Evolutionary conservation across 768 basidiomycete genomes (phyloP).

Genomic region (Tylopilus plumbeoviolaceoides): DNA sequence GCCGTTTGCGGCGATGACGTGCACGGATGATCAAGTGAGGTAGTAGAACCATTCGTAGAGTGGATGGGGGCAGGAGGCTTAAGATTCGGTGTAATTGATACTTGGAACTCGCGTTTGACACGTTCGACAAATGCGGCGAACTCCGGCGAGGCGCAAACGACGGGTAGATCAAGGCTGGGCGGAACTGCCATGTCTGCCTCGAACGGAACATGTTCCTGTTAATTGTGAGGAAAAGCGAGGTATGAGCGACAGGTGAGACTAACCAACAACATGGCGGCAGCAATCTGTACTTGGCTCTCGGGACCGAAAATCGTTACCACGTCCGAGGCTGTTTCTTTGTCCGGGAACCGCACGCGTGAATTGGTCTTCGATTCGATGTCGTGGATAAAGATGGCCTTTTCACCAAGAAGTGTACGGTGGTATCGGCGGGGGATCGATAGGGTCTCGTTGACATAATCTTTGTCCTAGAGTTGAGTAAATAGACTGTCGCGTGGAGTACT

Average conservation of each 20-base stretch:
- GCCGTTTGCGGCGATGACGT: constrained; percentile 16
- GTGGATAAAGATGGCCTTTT: constrained; percentile 95
- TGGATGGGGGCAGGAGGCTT: constrained; percentile 40
- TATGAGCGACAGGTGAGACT: constrained; percentile 22
- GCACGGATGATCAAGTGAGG: constrained; percentile 47
- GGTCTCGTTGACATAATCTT: constrained; percentile 93
- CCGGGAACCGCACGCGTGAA: constrained; percentile 87
- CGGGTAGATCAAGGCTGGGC: constrained; percentile 72
- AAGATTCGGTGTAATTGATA: constrained; percentile 81
- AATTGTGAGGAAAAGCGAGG: constrained; percentile 1
- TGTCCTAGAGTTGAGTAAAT: constrained; percentile 57
- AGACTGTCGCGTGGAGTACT: background rate
- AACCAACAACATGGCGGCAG: constrained; percentile 92
- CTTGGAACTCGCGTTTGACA: constrained; percentile 91
- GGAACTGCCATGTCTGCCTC: constrained; percentile 94
- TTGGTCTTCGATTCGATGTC: constrained; percentile 98
- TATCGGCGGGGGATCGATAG: constrained; percentile 92
- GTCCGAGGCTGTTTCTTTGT: constrained; percentile 92
- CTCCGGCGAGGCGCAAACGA: constrained; percentile 73
- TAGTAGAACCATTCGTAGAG: constrained; percentile 43
- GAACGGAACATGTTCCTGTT: constrained; percentile 91
- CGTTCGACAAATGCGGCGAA: constrained; percentile 84
- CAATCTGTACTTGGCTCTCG: constrained; percentile 94
- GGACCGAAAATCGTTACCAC: constrained; percentile 95
- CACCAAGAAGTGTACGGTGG: constrained; percentile 91